Percentiles rank a stretch among this genome's conserved stretches.
Conservation (phyloP, 768 basidiomycete genomes). For the Agrocybe chaxingu region DNA sequence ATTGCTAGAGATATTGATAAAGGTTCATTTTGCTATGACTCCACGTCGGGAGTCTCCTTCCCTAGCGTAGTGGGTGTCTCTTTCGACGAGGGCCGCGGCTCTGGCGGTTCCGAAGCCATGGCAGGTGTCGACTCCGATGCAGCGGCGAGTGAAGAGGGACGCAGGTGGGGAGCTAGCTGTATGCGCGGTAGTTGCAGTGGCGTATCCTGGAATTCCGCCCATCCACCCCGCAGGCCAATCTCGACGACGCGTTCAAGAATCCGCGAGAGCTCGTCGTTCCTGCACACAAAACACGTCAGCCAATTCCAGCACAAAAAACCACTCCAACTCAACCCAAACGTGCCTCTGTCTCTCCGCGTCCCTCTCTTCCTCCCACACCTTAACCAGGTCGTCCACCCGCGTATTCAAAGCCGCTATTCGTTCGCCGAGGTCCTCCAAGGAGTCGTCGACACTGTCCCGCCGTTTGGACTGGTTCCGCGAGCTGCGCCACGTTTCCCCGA, state of each 20-base stretch:
- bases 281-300: constrained; percentile 17
- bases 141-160: neutral
- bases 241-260: constrained; percentile 70
- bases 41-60: too few relatives aligned
- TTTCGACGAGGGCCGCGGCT: too few relatives aligned
- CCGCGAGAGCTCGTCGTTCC: constrained; percentile 64
- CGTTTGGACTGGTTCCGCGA: constrained; percentile 68
- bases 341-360: constrained; percentile 44
- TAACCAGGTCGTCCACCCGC: constrained; percentile 37
- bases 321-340: too few relatives aligned
- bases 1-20: too few relatives aligned
- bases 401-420: constrained; percentile 43
- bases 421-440: constrained; percentile 50
- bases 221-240: constrained; percentile 60
- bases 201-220: constrained; percentile 61
- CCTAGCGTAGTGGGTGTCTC: too few relatives aligned
- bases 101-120: too few relatives aligned
- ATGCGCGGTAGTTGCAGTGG: constrained; percentile 49
- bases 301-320: neutral
- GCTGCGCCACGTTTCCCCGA: constrained; percentile 75
- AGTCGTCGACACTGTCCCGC: constrained; percentile 71
- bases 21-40: too few relatives aligned
- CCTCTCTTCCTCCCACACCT: constrained; percentile 41
- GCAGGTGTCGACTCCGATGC: too few relatives aligned
- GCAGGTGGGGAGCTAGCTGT: constrained; percentile 22